Base-by-base conservation (phyloP, 176 grass and related monocot species). In the Eleusine indica region DNA sequence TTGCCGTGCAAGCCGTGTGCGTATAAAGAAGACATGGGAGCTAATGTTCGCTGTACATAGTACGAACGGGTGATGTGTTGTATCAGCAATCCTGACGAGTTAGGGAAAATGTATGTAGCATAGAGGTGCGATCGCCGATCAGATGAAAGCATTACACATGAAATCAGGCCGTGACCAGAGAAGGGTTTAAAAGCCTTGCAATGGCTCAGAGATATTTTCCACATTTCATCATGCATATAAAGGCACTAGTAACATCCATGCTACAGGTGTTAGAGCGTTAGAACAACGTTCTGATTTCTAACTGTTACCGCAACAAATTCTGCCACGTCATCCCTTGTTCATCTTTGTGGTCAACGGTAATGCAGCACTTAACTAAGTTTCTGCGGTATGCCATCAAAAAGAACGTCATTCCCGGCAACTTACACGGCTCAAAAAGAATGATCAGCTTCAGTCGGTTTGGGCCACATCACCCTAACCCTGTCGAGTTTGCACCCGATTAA, bases 401-500 rank as follows among this genome's bases (percentile, higher is more conserved):
- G 6, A 86, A 83, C 80, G 84, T 17, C 32, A 42, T n/a, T 63
- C 66, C 19, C n/a, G 40, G 28, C 68, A 86, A 16, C 28, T 77
- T 58, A 30, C 49, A 75, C 57, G 17, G 16, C 60, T 29, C 30
- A 41, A 5, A 39, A 87, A 38, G 43, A 70, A 80, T 64, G 35
- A 80, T 40, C 71, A 29, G 70, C 84, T 68, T 90, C 49, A 54
- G 68, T 75, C 60, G 79, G 74, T 67, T 58, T 71, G 71, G 54
- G 32, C 58, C 60, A 29, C 41, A 76, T 51, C 58, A 40, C 63
- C 68, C 78, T 48, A 92, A 57, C 60, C 82, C 13, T 83, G 73
- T 39, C 67, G 71, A 43, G 88, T 88, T 44, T 88, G 76, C 78
- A 12, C 17, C 69, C 88, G 86, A 93, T 98, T 92, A 44, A 98